Evolutionary conservation across 1,284 basidiomycete species (phyloP), one percentile per base, ranked within the genome.

Genomic region (Taiwanofungus camphoratus): DNA sequence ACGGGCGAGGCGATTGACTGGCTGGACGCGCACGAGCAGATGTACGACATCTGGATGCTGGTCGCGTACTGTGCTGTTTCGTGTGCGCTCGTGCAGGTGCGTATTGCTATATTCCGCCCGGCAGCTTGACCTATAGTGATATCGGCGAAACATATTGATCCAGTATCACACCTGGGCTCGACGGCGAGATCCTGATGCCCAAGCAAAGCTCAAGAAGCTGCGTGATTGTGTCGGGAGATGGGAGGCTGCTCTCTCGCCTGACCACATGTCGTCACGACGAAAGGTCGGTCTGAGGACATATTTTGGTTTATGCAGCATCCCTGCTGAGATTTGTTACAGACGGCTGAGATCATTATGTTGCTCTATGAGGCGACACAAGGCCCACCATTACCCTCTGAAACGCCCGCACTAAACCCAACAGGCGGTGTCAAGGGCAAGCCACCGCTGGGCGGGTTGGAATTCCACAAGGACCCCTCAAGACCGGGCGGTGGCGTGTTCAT

Each of bases 151-250:
- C 35, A 5, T 9, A 15, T 36, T 9, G 16, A 32, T 48, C 39
- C 58, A 92, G 87, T 95, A 95, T 57, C 92, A 96, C 57, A 92
- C 90, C 0, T 96, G 87, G 79, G 91, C 90, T 8, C 75, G 92
- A 39, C 73, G 89, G 36, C 79, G 85, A 52, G 90, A 94, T 55
- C 64, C 72, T 2, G 76, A 79, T 4, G 87, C 92, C 3, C 78
- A 87, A 42, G 71, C 73, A 22, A 86, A 84, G 52, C 71, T 96
- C 39, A 79, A 78, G 51, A 82, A 87, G 57, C 69, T 94, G 36
- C 80, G 86, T 20, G 91, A 94, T 59, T 86, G 83, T 41, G 81
- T 93, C 12, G 73, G 81, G 49, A 71, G 83, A 46, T 94, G 91
- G 91, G 92, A 93, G 62, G 76, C 73, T 38, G 74, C 82, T 3